Conservation (phyloP, 208 protist genomes). For the Endotrypanum monterogeii region DNA sequence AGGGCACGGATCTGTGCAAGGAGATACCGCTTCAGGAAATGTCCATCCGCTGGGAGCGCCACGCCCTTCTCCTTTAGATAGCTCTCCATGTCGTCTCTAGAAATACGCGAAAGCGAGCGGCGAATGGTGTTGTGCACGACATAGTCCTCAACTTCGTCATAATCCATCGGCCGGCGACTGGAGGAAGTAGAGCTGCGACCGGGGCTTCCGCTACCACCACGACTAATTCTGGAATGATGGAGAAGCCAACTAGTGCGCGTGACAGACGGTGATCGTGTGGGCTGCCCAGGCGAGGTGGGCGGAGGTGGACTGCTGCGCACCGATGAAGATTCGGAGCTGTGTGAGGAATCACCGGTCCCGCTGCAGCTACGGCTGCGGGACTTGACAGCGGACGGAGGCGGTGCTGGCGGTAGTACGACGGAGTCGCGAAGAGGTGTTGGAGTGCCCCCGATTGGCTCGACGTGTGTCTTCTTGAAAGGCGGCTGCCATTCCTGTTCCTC, state of each 20-base stretch:
- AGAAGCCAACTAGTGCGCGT: background rate
- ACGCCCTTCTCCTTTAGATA: slow-evolving; percentile 47
- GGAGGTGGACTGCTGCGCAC: slow-evolving; percentile 2
- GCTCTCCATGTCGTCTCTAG: slow-evolving; percentile 37
- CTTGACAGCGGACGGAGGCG: slow-evolving; percentile 31
- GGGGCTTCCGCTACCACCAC: background rate
- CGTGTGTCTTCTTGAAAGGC: slow-evolving; percentile 12
- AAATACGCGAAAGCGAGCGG: slow-evolving; percentile 33
- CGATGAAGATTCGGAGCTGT: background rate
- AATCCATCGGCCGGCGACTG: slow-evolving; percentile 12
- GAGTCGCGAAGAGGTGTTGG: slow-evolving; percentile 15
- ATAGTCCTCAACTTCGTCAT: slow-evolving; percentile 54
- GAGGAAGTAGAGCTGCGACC: slow-evolving; percentile 13
- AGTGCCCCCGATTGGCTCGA: background rate
- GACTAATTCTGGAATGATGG: background rate
- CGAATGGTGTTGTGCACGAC: slow-evolving; percentile 50
- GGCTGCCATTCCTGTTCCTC: slow-evolving; percentile 9
- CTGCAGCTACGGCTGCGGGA: background rate
- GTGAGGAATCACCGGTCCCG: slow-evolving; percentile 1
- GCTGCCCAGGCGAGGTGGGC: slow-evolving; percentile 7
- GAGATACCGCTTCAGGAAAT: slow-evolving; percentile 56
- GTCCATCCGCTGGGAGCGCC: slow-evolving; percentile 12
- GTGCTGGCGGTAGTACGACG: slow-evolving; percentile 15
- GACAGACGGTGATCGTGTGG: slow-evolving; percentile 12
- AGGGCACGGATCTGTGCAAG: slow-evolving; percentile 54